These are phyloP conservation scores for Penicillium cosmopolitanum DNA, from an alignment of 495 filamentous ascomycete species.

Conservation along the genomic window DNA sequence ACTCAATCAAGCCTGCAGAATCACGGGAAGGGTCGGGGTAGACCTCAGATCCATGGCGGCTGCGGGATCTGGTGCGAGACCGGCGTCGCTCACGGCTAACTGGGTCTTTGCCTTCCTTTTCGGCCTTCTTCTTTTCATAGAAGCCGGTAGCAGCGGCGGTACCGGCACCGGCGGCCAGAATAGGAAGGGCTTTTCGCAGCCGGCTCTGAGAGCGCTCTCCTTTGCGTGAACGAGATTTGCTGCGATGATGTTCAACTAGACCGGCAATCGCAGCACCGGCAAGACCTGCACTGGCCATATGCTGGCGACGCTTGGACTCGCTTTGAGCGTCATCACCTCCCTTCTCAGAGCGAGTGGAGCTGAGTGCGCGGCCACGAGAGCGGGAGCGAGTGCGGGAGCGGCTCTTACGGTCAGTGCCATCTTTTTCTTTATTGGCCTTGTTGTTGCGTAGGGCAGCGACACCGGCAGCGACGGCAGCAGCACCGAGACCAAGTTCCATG, in stretches of 20 bases:
- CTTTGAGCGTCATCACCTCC: constrained; percentile 41
- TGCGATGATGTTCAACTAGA: constrained; percentile 71
- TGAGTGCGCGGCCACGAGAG: constrained; percentile 52
- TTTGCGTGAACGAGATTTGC: constrained; percentile 66
- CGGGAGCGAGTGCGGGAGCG: constrained; percentile 61
- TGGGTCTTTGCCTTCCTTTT: constrained; percentile 59
- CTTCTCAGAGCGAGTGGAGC: constrained; percentile 34
- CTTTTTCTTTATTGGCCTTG: constrained; percentile 57
- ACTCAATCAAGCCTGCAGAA: constrained; percentile 76
- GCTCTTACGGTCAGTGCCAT: constrained; percentile 69
- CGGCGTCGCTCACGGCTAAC: constrained; percentile 51
- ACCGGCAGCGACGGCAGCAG: constrained; percentile 79
- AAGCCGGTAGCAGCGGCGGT: constrained; percentile 79
- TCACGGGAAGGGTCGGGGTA: constrained; percentile 60
- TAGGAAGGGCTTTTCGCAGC: constrained; percentile 61
- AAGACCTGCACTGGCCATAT: constrained; percentile 75
- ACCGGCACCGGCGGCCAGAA: constrained; percentile 76
- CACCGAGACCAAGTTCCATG: constrained; percentile 75
- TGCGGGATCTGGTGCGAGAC: constrained; percentile 58
- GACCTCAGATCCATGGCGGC: constrained; percentile 56
- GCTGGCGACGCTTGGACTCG: constrained; percentile 65
- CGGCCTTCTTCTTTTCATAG: constrained; percentile 76
- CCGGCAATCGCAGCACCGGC: constrained; percentile 80
- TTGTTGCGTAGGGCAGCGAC: constrained; percentile 72
- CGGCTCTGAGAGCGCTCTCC: constrained; percentile 62